A percentile compares a stretch with the other conserved stretches of the same genome.
Conservation (phyloP, 306 rosid species). For the Corylus americana region DNA sequence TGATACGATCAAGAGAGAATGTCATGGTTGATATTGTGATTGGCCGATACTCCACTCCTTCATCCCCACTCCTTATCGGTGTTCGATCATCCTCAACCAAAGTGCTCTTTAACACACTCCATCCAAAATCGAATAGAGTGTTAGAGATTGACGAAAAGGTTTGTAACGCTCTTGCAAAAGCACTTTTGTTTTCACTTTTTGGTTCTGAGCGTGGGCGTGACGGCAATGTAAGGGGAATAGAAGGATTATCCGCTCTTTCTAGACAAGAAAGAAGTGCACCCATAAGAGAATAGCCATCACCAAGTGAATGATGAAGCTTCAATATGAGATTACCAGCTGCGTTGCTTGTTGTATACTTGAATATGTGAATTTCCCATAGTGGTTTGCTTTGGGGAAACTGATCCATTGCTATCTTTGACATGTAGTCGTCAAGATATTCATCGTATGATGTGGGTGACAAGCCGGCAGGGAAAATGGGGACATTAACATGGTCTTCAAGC, state of each 20-base stretch:
- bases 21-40: constrained; percentile 32
- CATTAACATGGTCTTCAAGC: constrained; percentile 22
- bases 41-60: constrained; percentile 37
- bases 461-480: constrained; percentile 9
- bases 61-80: constrained; percentile 49
- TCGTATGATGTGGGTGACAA: constrained; percentile 7
- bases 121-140: constrained; percentile 43
- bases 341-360: constrained; percentile 26
- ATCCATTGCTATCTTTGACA: neutral
- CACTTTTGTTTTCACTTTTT: neutral
- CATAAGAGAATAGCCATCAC: constrained; percentile 34
- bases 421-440: constrained; percentile 10
- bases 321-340: constrained; percentile 20
- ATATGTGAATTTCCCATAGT: constrained; percentile 24
- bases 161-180: constrained; percentile 4
- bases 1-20: constrained; percentile 50
- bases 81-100: constrained; percentile 48
- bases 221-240: constrained; percentile 59
- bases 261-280: constrained; percentile 62
- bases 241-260: constrained; percentile 48
- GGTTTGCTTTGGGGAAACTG: constrained; percentile 9
- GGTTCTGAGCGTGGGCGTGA: constrained; percentile 23
- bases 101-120: constrained; percentile 42
- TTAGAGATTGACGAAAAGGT: constrained; percentile 29
- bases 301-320: constrained; percentile 32